Percentiles rank a stretch among this genome's conserved stretches.
Evolutionary conservation across 1,284 basidiomycete species (phyloP).

Genomic region (Sporisorium scitamineum): DNA sequence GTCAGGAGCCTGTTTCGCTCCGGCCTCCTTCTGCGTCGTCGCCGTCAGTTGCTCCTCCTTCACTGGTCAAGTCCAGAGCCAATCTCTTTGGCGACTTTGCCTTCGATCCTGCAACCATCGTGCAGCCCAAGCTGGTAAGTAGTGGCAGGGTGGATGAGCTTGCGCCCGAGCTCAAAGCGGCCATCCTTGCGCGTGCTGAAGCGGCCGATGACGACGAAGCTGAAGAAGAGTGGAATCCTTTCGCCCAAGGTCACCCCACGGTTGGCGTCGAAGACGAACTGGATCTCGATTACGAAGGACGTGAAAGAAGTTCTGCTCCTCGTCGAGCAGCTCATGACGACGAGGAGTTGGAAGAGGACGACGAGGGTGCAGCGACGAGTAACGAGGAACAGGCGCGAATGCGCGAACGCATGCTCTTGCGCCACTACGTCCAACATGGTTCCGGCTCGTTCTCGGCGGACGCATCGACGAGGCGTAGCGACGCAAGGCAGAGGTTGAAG

Average conservation of each 20-base stretch:
- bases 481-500: conserved; percentile 20
- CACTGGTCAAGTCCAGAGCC: conserved; percentile 41
- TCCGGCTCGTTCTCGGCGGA: conserved; percentile 30
- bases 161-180: conserved; percentile 47
- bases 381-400: conserved; percentile 15
- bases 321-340: conserved; percentile 13
- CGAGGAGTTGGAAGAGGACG: conserved; percentile 13
- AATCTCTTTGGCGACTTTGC: conserved; percentile 48
- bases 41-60: conserved; percentile 9
- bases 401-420: conserved; percentile 40
- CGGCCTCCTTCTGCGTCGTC: neutral
- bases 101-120: conserved; percentile 32
- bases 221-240: conserved; percentile 54
- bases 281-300: conserved; percentile 45
- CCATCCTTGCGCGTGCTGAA: conserved; percentile 50
- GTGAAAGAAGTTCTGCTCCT: conserved; percentile 15
- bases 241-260: conserved; percentile 25
- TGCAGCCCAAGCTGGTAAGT: conserved; percentile 15
- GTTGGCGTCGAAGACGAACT: conserved; percentile 55
- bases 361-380: conserved; percentile 5
- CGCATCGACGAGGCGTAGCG: conserved; percentile 23
- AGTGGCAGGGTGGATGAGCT: conserved; percentile 33
- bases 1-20: neutral
- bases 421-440: conserved; percentile 37
- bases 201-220: conserved; percentile 50